Evolutionary conservation across 768 basidiomycete species (phyloP).

Genomic region (Arthromyces matolae): DNA sequence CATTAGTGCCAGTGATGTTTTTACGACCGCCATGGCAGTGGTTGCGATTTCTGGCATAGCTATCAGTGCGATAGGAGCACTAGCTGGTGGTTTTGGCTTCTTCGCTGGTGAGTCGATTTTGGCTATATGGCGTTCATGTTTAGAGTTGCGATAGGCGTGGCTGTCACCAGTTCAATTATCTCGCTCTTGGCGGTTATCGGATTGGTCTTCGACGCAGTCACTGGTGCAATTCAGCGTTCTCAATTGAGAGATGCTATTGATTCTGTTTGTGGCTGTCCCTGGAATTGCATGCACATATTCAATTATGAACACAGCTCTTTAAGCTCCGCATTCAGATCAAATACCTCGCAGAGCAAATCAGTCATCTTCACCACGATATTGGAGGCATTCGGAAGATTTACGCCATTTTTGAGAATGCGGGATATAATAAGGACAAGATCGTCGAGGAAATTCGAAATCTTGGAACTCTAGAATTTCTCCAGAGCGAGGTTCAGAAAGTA

Average conservation of each 20-base stretch:
- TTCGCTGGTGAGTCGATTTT: conserved; percentile 10
- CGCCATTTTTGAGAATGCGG: conserved; percentile 12
- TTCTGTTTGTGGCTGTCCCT: neutral
- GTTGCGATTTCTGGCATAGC: conserved; percentile 11
- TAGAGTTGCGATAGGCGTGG: conserved; percentile 3
- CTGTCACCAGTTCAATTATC: conserved; percentile 11
- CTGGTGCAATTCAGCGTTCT: conserved; percentile 11
- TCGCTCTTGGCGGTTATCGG: conserved; percentile 7
- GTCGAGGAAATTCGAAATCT: conserved; percentile 6
- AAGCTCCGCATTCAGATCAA: conserved; percentile 13
- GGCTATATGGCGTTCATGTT: neutral
- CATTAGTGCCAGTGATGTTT: conserved; percentile 12
- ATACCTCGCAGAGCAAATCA: conserved; percentile 4
- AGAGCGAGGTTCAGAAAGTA: neutral
- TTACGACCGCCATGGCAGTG: conserved; percentile 13
- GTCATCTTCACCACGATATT: conserved; percentile 3
- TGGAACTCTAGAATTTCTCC: neutral
- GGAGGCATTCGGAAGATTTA: conserved; percentile 13
- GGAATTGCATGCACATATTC: neutral
- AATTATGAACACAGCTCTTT: conserved; percentile 8
- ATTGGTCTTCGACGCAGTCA: conserved; percentile 9
- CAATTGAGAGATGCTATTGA: conserved; percentile 13
- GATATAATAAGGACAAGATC: conserved; percentile 13
- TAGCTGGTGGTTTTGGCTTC: conserved; percentile 15
- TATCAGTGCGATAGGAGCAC: conserved; percentile 11